Evolutionary conservation across 2,329 filamentous ascomycete species (phyloP).

Genomic region (Ophiocordyceps camponoti-floridani): DNA sequence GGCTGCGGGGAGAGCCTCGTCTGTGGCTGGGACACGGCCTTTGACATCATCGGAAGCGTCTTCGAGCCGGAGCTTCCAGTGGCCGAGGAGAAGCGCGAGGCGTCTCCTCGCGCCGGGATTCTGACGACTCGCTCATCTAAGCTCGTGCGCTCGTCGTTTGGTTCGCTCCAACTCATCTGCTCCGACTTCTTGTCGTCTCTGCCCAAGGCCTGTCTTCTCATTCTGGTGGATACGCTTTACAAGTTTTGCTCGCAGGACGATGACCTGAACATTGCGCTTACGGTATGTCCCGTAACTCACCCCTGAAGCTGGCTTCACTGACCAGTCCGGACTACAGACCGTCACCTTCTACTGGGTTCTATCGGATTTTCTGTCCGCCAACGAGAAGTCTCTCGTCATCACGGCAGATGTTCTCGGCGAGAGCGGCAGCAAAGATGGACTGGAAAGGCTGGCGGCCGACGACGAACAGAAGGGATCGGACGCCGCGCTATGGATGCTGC

Average conservation of each 20-base stretch:
- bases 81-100: constrained; percentile 14
- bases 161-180: constrained; percentile 77
- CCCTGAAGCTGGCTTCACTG: no score
- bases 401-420: constrained; percentile 30
- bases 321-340: constrained; percentile 33
- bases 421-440: constrained; percentile 29
- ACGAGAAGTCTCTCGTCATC: constrained; percentile 38
- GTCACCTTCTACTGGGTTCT: constrained; percentile 94
- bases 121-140: constrained; percentile 46
- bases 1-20: constrained; percentile 71
- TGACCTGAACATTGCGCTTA: constrained; percentile 88
- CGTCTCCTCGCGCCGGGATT: constrained; percentile 11
- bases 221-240: constrained; percentile 72
- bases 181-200: constrained; percentile 76
- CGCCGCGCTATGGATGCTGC: constrained; percentile 61
- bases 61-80: constrained; percentile 34
- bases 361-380: constrained; percentile 63
- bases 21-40: constrained; percentile 71
- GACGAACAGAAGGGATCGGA: constrained; percentile 42
- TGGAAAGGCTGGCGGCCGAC: constrained; percentile 39
- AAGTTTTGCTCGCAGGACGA: constrained; percentile 79
- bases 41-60: constrained; percentile 69
- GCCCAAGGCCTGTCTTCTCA: constrained; percentile 52
- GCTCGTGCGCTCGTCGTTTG: constrained; percentile 74
- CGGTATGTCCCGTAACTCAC: constrained; percentile 34